Evolutionary conservation across 2,329 filamentous ascomycete species (phyloP), one percentile per base, ranked within the genome.

Genomic region (Fusarium secorum): DNA sequence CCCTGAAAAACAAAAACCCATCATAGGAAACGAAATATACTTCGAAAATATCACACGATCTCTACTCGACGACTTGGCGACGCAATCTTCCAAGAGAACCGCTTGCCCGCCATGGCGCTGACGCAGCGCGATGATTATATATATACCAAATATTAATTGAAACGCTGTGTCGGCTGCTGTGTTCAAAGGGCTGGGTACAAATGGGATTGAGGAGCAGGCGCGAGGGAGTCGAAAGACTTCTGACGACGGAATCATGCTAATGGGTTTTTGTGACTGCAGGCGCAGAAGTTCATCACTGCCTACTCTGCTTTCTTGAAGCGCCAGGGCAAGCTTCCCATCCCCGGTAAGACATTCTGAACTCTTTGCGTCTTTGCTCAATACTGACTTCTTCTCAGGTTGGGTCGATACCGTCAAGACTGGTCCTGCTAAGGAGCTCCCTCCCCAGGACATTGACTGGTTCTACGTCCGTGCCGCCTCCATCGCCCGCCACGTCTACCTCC

Each of bases 351-450:
- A 22, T 8, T 7, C 9, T 18, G 20, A 22, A 36, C 7, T 30
- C 22, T 11, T 15, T 7, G 2, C 0, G 17, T 3, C 20, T 1
- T 24, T 20, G 35, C 7, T 2, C 45, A 56, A 64, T 44, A n/a
- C 68, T 70, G 59, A 68, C 57, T 26, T 36, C 9, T 30, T 42
- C 9, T 5, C 68, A 97, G 94, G 94, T 88, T 98, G 95, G 95
- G 95, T 98, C 85, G 96, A 99, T 84, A 98, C 95, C 81, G 96
- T 98, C 88, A 99, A 99, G 93, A 98, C 95, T 79, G 95, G 94
- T 81, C 89, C 91, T 83, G 92, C 93, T 84, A 97, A 97, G 87
- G 96, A 99, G 89, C 93, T 99, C 79, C 95, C 95, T 81, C 96
- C 95, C 81, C 95, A 98, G 90, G 92, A 95, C 85, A 93, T 95